Evolutionary conservation across 495 filamentous ascomycete genomes (phyloP), one percentile per base, ranked within the genome.

Genomic region (Neurospora tetrasperma): DNA sequence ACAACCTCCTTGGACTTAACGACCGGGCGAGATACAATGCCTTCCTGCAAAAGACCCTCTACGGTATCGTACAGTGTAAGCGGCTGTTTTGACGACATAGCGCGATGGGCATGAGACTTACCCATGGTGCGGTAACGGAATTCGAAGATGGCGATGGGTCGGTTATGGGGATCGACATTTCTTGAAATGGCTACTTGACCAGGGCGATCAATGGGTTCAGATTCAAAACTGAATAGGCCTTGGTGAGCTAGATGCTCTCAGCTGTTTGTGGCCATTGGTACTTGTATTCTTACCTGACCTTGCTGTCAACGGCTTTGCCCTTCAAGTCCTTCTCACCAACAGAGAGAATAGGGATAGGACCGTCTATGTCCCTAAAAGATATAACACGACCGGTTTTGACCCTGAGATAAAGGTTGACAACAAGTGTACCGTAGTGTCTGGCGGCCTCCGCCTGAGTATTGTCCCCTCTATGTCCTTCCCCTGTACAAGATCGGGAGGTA

Each of bases 61-160:
- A 27, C 2, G 2, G 0, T 0, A 59, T 14, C 7, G 23, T 23
- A 31, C 18, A 20, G 10, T 54, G 0, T 54, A 54, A 54, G 46
- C 20, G 23, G 20, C 10, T 0, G 6, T 0, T 23, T 23, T 27
- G 18, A 14, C 35, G 46, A 18, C 0, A 9, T 0, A n/a, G 8
- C 3, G 12, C 46, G 4, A 23, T 54, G 20, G 46, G 27, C 0
- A 0, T 12, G 20, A 27, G 48, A 71, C 76, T 48, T 18, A 77
- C 74, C 71, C 68, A 31, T 76, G 1, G 72, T 68, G 8, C 74
- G 54, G 23, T 77, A 77, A 0, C 71, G 74, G 41, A 77, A 77
- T 38, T 77, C 76, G 35, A 77, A 74, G 5, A 74, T 44, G 1
- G 74, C 76, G 20, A 76, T 76, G 10, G 76, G 74, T 4, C 74